A percentile compares a stretch with the other conserved stretches of the same genome.
phyloP scores from a whole-genome alignment of 768 basidiomycete species.

The Trametes gibbosa region DNA sequence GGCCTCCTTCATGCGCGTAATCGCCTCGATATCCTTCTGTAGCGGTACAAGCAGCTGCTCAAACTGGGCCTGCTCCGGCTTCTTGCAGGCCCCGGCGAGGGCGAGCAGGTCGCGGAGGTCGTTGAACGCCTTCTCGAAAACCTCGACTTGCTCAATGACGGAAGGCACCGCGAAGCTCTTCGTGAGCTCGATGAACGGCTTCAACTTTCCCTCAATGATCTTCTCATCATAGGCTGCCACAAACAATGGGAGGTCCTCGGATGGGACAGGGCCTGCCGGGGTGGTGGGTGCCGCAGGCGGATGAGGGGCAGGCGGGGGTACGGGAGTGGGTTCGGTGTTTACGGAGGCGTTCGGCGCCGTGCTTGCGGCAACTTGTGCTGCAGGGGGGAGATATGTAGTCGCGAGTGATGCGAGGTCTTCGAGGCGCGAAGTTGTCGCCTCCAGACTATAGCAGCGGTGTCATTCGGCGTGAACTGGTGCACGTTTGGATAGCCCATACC shows the following conservation, averaged over 20 bases:
- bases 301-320: conserved; percentile 31
- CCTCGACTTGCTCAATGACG: conserved; percentile 71
- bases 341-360: conserved; percentile 18
- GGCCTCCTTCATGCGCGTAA: conserved; percentile 80
- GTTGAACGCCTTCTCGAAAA: conserved; percentile 52
- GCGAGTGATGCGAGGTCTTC: conserved; percentile 77
- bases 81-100: conserved; percentile 69
- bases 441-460: conserved; percentile 51
- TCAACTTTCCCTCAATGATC: conserved; percentile 71
- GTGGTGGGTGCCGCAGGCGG: conserved; percentile 38
- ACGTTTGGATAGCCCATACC: conserved; percentile 39
- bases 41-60: conserved; percentile 63
- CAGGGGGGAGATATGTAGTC: conserved; percentile 24
- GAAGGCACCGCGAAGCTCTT: conserved; percentile 63
- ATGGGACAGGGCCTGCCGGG: conserved; percentile 33
- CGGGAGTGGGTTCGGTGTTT: conserved; percentile 22
- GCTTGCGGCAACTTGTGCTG: conserved; percentile 13
- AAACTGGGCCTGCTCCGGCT: conserved; percentile 65
- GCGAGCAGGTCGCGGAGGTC: conserved; percentile 69
- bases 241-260: conserved; percentile 47
- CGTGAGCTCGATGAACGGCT: conserved; percentile 72
- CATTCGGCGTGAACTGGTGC: not conserved
- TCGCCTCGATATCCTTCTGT: conserved; percentile 66
- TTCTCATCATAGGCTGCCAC: conserved; percentile 73
- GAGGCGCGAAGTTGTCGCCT: conserved; percentile 90